Evolutionary conservation across 2,329 filamentous ascomycete species (phyloP).

Genomic region (Fusarium coicis): DNA sequence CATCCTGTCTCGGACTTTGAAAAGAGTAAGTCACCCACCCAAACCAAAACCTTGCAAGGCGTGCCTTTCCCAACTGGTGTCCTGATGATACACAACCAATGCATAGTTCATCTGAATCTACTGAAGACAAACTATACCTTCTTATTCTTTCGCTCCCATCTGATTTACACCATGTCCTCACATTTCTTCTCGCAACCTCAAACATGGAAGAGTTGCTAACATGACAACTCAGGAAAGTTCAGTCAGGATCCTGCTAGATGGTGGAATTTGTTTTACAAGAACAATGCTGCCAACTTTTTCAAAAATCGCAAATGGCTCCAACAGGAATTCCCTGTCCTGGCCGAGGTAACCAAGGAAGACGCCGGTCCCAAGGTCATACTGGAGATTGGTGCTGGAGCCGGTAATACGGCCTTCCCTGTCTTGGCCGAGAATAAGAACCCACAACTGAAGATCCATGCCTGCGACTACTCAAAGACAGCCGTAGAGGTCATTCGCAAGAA

Average conservation of each 20-base stretch:
- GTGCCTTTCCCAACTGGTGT: conserved; percentile 47
- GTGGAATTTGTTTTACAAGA: conserved; percentile 99
- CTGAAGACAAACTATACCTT: conserved; percentile 71
- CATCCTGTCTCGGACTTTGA: conserved; percentile 94
- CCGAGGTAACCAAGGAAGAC: conserved; percentile 75
- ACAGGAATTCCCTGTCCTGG: conserved; percentile 94
- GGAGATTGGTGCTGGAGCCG: conserved; percentile 94
- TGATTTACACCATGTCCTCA: conserved; percentile 55
- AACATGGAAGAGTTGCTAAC: conserved; percentile 52
- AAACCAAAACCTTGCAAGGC: not conserved
- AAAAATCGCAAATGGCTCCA: conserved; percentile 98
- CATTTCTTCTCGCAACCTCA: conserved; percentile 29
- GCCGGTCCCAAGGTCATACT: conserved; percentile 78
- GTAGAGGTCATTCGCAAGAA: conserved; percentile 90
- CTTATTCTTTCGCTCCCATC: conserved; percentile 79
- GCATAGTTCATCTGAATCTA: conserved; percentile 78
- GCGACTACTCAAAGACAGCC: conserved; percentile 95
- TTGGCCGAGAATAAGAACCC: conserved; percentile 85
- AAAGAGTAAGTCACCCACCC: conserved; percentile 68
- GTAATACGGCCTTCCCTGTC: conserved; percentile 96
- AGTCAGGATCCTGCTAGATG: conserved; percentile 91
- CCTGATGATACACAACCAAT: conserved; percentile 68
- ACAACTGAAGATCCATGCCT: conserved; percentile 86
- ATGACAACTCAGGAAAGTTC: conserved; percentile 72
- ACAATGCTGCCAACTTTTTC: conserved; percentile 98